Base-by-base conservation (phyloP, 805 yeast genomes). In the Lachancea sp. region DNA sequence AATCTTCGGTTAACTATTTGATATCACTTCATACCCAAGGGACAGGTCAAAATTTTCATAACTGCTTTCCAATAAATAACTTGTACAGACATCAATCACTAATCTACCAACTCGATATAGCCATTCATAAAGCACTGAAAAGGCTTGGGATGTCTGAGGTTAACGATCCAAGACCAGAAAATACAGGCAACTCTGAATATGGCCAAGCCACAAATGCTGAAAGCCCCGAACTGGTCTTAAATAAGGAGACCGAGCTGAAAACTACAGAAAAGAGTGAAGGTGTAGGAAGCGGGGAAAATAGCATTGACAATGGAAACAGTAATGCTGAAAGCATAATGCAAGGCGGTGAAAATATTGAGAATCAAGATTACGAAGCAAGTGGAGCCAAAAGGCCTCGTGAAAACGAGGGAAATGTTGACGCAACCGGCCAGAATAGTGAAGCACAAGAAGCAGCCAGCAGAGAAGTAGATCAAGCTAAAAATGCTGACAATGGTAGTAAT, bases 301-400 rank as follows among this genome's bases (percentile, higher is more conserved):
- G 5, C n/a, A 15, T 11, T 8, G 38, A 23, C 15, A 20, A n/a
- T 11, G 35, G 25, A 19, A 19, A 7, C 7, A 32, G 13, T 21
- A 19, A 12, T n/a, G 13, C 15, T 20, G 16, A 9, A 32, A 8
- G 6, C 29, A n/a, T n/a, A 5, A 15, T 8, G 5, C 5, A n/a
- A 18, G 15, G 6, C 17, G 43, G 25, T n/a, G 43, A 39, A 29
- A 39, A 41, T 29, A 23, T 20, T 13, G 16, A 15, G 5, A 21
- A 35, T 2, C 23, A 25, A 15, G 6, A 16, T 22, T 6, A 11
- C 24, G 22, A 12, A 4, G 11, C 25, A 8, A 23, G 12, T 19
- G 35, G 13, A 17, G 35, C 18, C 18, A 29, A 17, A 29, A 45
- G 44, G 39, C 51, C 45, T 31, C 60, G 55, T 19, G 60, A 46